phyloP scores from a whole-genome alignment of 1,139 yeast genomes.

The Nakaseomyces kungkrabaensis region DNA sequence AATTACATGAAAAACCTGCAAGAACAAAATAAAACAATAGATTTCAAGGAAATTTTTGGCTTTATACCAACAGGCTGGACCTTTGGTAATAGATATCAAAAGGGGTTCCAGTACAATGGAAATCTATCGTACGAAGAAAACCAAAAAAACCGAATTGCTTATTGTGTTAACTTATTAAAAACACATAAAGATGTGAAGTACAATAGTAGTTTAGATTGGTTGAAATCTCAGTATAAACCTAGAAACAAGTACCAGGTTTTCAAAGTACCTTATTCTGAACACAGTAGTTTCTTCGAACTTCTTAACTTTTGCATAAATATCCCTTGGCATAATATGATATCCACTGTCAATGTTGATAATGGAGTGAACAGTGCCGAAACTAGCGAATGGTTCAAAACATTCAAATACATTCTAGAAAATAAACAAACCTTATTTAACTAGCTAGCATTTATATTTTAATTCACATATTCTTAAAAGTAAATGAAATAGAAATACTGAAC shows the following conservation, averaged over 20 bases:
- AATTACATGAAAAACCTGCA: constrained; percentile 44
- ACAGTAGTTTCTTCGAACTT: constrained; percentile 78
- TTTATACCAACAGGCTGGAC: constrained; percentile 87
- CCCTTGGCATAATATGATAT: constrained; percentile 46
- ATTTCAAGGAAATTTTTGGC: constrained; percentile 45
- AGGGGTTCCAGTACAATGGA: constrained; percentile 3
- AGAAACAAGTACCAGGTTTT: constrained; percentile 37
- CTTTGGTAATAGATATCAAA: constrained; percentile 28
- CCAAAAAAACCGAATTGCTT: constrained; percentile 8
- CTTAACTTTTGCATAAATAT: constrained; percentile 50
- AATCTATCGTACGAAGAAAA: constrained; percentile 5
- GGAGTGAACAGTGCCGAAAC: constrained; percentile 18
- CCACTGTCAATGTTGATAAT: constrained; percentile 62
- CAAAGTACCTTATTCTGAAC: constrained; percentile 83
- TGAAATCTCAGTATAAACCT: constrained; percentile 26
- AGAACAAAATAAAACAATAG: constrained; percentile 10
- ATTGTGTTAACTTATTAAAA: constrained; percentile 11
- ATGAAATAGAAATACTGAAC: not conserved
- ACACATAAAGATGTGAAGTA: constrained; percentile 12
- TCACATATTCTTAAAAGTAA: not conserved
- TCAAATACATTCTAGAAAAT: constrained; percentile 30
- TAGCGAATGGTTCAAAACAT: constrained; percentile 37
- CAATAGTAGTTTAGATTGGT: constrained; percentile 7
- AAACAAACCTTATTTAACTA: not conserved
- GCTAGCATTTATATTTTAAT: not conserved